Evolutionary conservation across 306 rosid genomes (phyloP).

Genomic region (Mimosa bimucronata): DNA sequence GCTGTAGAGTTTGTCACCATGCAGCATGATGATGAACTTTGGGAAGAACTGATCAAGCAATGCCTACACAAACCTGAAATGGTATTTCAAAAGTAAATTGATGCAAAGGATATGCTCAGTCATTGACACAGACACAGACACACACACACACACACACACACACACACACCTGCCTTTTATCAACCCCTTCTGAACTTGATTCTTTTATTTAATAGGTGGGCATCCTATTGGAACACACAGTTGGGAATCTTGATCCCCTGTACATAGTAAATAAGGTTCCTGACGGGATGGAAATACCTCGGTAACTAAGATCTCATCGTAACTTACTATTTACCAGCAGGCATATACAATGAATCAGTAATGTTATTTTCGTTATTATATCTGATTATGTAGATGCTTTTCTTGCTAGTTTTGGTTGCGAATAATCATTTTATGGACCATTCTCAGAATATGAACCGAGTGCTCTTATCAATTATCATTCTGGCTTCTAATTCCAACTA

Average conservation of each 20-base stretch:
- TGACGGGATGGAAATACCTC: conserved; percentile 89
- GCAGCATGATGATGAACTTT: conserved; percentile 63
- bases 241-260: conserved; percentile 75
- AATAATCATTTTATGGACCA: conserved; percentile 9
- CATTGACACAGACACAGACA: background rate
- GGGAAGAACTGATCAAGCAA: conserved; percentile 65
- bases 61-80: conserved; percentile 60
- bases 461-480: conserved; percentile 2
- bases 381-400: conserved; percentile 5
- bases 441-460: conserved; percentile 11
- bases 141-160: background rate
- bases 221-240: conserved; percentile 92
- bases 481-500: conserved; percentile 31
- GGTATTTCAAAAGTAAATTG: conserved; percentile 39
- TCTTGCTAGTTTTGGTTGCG: conserved; percentile 28
- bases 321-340: conserved; percentile 7
- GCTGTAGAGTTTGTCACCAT: conserved; percentile 82
- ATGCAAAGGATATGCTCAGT: conserved; percentile 21
- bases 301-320: conserved; percentile 56
- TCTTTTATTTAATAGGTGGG: conserved; percentile 73
- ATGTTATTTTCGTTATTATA: conserved; percentile 18
- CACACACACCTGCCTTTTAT: background rate
- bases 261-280: conserved; percentile 96
- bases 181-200: conserved; percentile 31
- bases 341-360: background rate